These are phyloP conservation scores for Metschnikowia matae DNA, from an alignment of 805 yeast species.

Conservation along the genomic window DNA sequence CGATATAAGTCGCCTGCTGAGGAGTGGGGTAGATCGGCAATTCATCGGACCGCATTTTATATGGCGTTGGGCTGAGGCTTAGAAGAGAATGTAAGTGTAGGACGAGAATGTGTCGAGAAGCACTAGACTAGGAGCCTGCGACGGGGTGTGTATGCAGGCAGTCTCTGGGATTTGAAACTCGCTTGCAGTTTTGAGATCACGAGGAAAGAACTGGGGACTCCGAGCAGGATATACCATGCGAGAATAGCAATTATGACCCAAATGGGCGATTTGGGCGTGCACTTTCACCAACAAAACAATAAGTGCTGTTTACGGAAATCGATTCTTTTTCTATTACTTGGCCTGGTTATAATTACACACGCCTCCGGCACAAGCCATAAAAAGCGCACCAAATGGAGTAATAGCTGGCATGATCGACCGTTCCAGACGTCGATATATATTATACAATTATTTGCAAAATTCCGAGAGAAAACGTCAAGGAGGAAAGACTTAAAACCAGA, in stretches of 20 bases:
- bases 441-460: not conserved
- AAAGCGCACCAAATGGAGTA: not conserved
- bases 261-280: not conserved
- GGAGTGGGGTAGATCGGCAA: slow-evolving; percentile 46
- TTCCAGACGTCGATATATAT: too few relatives aligned
- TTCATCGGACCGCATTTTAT: slow-evolving; percentile 26
- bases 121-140: not conserved
- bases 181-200: not conserved
- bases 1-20: slow-evolving; percentile 33
- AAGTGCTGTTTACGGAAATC: not conserved
- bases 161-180: not conserved
- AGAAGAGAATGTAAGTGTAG: not conserved
- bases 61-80: not conserved
- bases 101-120: slow-evolving; percentile 2
- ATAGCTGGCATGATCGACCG: not conserved
- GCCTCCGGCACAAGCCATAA: not conserved
- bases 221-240: not conserved
- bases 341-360: not conserved
- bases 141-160: not conserved
- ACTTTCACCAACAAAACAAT: not conserved
- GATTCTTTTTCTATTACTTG: not conserved
- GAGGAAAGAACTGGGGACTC: not conserved
- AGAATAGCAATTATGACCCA: not conserved
- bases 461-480: not conserved
- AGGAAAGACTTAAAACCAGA: too few relatives aligned